Conservation (phyloP, 129 eudicot species). For the Rutidosis leptorrhynchoides region DNA sequence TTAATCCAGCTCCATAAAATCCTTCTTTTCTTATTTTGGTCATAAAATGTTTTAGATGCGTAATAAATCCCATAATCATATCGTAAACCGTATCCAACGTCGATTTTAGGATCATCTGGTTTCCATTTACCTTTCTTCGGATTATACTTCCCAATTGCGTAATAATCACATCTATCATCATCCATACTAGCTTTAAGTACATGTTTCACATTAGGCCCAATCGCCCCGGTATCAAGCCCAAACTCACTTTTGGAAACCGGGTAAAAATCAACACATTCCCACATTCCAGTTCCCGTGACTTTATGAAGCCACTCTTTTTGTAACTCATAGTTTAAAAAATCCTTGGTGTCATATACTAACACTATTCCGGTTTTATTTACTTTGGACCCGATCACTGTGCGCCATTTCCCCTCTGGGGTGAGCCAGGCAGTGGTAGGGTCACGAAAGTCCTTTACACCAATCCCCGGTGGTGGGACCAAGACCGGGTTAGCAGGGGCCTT, state of each 20-base stretch:
- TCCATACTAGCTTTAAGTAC: slow-evolving; percentile 75
- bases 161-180: slow-evolving; percentile 71
- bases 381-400: slow-evolving; percentile 64
- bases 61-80: slow-evolving; percentile 79
- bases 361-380: slow-evolving; percentile 63
- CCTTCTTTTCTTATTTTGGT: slow-evolving; percentile 62
- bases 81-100: slow-evolving; percentile 72
- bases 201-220: slow-evolving; percentile 57
- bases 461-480: slow-evolving; percentile 62
- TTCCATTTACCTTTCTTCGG: slow-evolving; percentile 40
- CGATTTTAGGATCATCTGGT: slow-evolving; percentile 59
- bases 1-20: slow-evolving; percentile 81
- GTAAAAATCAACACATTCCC: slow-evolving; percentile 87
- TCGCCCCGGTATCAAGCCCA: slow-evolving; percentile 58
- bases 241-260: slow-evolving; percentile 48
- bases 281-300: slow-evolving; percentile 73
- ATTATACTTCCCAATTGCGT: slow-evolving; percentile 63
- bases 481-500: slow-evolving; percentile 73
- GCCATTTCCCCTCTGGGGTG: slow-evolving; percentile 66
- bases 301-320: slow-evolving; percentile 46
- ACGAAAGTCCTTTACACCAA: slow-evolving; percentile 50
- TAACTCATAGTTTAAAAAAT: slow-evolving; percentile 51
- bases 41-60: slow-evolving; percentile 86
- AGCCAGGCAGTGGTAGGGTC: slow-evolving; percentile 91
- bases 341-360: slow-evolving; percentile 58